Evolutionary conservation across 352 stramenopile genomes (phyloP).

Genomic region (Chrysophaeum taylorii): DNA sequence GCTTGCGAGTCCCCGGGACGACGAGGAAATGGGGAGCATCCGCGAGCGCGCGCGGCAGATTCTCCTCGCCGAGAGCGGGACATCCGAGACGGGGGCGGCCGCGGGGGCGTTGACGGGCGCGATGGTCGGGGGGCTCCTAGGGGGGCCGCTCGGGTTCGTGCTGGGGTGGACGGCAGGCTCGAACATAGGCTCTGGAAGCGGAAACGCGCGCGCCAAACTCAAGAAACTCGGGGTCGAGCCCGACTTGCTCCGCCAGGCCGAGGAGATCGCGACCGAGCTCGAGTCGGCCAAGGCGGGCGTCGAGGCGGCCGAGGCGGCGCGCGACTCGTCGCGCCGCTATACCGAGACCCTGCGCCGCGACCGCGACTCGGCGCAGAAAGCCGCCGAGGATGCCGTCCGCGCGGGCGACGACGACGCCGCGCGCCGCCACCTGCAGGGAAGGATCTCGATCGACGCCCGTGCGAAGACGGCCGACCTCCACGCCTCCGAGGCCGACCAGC

Average conservation of each 20-base stretch:
- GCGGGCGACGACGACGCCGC: background rate
- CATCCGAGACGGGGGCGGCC: too few species aligned
- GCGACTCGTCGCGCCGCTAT: background rate
- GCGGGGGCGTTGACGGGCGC: too few species aligned
- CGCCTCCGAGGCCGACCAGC: background rate
- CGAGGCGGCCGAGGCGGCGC: background rate
- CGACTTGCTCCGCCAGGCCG: background rate
- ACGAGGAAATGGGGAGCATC: too few species aligned
- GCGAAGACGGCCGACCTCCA: background rate
- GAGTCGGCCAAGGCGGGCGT: too few species aligned
- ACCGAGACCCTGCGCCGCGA: background rate
- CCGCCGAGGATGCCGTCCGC: background rate
- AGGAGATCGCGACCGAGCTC: background rate
- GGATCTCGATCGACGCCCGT: background rate
- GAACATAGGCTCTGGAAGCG: background rate
- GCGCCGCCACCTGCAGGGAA: background rate
- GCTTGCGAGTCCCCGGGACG: too few species aligned
- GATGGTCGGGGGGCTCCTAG: background rate
- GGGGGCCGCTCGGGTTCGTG: background rate
- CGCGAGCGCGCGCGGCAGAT: too few species aligned
- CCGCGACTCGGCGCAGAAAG: background rate
- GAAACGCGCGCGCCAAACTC: background rate
- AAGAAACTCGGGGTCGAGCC: background rate
- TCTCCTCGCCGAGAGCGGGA: too few species aligned
- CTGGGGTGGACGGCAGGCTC: background rate